Evolutionary conservation across 192 early-diverging fungal genomes (phyloP), one percentile per base, ranked within the genome.

Genomic region (Piromyces finnis): DNA sequence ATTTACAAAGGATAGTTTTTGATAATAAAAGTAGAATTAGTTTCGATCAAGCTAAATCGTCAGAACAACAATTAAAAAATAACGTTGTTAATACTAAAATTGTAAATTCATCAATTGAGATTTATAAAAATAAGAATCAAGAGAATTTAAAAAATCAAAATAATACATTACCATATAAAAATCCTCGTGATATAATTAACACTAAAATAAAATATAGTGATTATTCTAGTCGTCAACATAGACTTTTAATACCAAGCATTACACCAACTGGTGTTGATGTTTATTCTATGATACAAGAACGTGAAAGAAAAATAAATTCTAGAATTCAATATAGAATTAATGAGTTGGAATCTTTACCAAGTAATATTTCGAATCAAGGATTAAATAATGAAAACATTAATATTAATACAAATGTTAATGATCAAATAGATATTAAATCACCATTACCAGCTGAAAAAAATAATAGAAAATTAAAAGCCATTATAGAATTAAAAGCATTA

Each of bases 401-500:
- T 14, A 37, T 1, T 37, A 37, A 37, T 15, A 17, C 2, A 2
- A 68, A n/a, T 68, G 15, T 22, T 22, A 26, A 68, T 9, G 6
- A 68, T 1, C 17, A 7, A 68, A 1, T 68, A 68, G 51, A 68
- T n/a, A 68, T 26, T n/a, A 68, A 68, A n/a, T 68, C 9, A 68
- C 26, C 29, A 17, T 83, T 79, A 27, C 17, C 11, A 26, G 84
- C 84, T 28, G 81, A 84, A 30, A 79, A 81, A 5, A 83, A 80
- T 18, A 80, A 84, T 15, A 80, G 88, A 29, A 94, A 96, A 80
- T 81, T 97, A 3, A 88, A 90, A 79, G 93, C 94, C 15, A 82
- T 95, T 14, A 94, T 96, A 78, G 97, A 99, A 87, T 86, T 97
- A 82, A 97, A 97, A 85, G 85, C 91, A 16, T 87, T 99, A 30